A percentile compares a stretch with the other conserved stretches of the same genome.
phyloP scores from a whole-genome alignment of 2,329 filamentous ascomycete genomes.

The Ceratocystis eucalypticola region DNA sequence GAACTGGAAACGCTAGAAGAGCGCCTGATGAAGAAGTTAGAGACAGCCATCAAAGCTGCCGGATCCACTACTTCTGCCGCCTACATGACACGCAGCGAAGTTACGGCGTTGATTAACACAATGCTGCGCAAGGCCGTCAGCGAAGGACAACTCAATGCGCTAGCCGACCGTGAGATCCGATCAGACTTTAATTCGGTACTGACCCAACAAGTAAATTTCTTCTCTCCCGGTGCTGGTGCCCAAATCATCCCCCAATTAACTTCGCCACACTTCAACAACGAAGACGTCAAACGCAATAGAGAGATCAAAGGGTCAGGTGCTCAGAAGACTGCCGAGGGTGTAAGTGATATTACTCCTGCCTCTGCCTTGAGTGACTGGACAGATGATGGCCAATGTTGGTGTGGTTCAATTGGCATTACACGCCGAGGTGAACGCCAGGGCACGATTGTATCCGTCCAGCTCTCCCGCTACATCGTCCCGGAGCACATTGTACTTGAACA shows the following conservation, averaged over 20 bases:
- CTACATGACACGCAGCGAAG: conserved; percentile 30
- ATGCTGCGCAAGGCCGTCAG: conserved; percentile 33
- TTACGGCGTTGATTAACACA: conserved; percentile 30
- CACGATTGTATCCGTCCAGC: conserved; percentile 51
- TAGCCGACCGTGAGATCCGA: conserved; percentile 35
- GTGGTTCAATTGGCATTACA: conserved; percentile 39
- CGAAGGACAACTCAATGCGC: conserved; percentile 34
- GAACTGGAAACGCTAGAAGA: conserved; percentile 29
- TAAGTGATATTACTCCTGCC: conserved; percentile 27
- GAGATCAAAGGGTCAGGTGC: conserved; percentile 14
- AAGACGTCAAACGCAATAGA: conserved; percentile 17
- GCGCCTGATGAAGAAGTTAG: conserved; percentile 26
- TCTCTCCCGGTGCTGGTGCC: conserved; percentile 53
- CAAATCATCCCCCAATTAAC: conserved; percentile 45
- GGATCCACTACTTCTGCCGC: conserved; percentile 19
- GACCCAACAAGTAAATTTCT: conserved; percentile 55
- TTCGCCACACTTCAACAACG: conserved; percentile 39
- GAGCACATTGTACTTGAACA: conserved; percentile 62
- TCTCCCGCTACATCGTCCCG: conserved; percentile 46
- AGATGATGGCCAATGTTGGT: conserved; percentile 81
- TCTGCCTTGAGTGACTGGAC: conserved; percentile 55
- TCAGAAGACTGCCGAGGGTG: background rate
- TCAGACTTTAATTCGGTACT: conserved; percentile 33
- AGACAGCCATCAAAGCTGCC: conserved; percentile 19
- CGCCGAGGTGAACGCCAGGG: conserved; percentile 34